Base-by-base conservation (phyloP, 306 rosid genomes). In the Castanea crenata region DNA sequence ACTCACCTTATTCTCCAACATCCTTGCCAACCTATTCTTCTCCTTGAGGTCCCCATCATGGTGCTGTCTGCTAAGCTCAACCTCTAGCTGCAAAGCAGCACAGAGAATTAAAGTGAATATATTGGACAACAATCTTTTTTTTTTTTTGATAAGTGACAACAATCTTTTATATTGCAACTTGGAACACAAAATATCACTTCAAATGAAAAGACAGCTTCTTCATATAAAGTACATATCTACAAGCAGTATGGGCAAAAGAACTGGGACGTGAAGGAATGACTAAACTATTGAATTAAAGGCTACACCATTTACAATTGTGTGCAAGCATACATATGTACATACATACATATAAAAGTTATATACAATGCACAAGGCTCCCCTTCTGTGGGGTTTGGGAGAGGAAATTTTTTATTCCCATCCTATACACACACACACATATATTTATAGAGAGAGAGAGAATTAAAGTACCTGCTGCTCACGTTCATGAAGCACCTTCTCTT, bases 31-130 rank as follows among this genome's bases (percentile, higher is more conserved):
- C 71, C 98, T 86, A 82, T 86, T 87, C 85, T 96, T 96, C 88
- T 96, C 99, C 83, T 80, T 82, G 54, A 96, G 86, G 77, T 96
- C 99, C 63, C 96, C 99, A 72, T 92, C 96, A 80, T 96, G 99
- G 31, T 93, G 87, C 79, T 96, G 89, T 70, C 83, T 84, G 89
- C 99, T 96, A 58, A 83, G 56, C 82, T 90, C 97, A 85, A 89
- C 80, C 90, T 96, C 99, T 79, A 68, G 87, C 99, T 96, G 93
- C 80, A 88, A 81, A 32, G 82, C 73, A 82, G 13, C 70, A 83
- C 15, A 21, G 58, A 51, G 10, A 8, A 32, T 59, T 5, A 20
- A 70, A 65, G 80, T 81, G 55, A 78, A 59, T 56, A 69, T 1
- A 68, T 9, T 29, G 58, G 34, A 61, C 8, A 35, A 4, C 13